Evolutionary conservation across 805 yeast species (phyloP), one percentile per base, ranked within the genome.

Genomic region (Saccharomycopsis olivae): DNA sequence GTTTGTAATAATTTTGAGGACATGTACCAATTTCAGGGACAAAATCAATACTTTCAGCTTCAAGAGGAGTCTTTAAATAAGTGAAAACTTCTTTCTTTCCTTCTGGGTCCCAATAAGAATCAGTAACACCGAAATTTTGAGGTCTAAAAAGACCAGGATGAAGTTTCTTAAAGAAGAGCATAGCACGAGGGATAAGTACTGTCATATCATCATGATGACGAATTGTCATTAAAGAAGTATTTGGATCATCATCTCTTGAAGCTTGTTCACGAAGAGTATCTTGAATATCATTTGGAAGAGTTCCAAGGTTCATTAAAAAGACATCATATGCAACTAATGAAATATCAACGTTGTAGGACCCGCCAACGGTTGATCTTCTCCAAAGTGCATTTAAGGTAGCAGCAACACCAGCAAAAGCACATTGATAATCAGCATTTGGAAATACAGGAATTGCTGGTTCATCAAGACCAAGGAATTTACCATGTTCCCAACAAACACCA

Each of bases 401-500:
- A 43, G 55, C 46, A 41, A 59, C 58, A 2, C 62, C 63, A 19
- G 61, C 57, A 23, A 35, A 34, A 4, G 39, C 39, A 29, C 17
- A 23, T 16, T 60, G 61, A 44, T 59, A 59, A 42, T 59, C 64
- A 39, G 59, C 51, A 59, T 55, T 59, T 16, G 64, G 64, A 42
- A 59, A 59, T 10, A 61, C 60, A 9, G 64, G 64, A 36, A 59
- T 47, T 50, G 57, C 49, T 4, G 64, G 64, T 43, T 57, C 61
- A 25, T 52, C 40, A 14, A 49, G 36, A 8, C 54, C 56, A 29
- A 58, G 41, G 9, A 53, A 46, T 24, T 40, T 25, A 13, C 64
- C 63, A 34, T 59, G 62, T 5, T 45, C 41, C 56, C 56, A 58
- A 2, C 62, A 60, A 23, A 59, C 56, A 2, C 63, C 64, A 23